A percentile compares a stretch with the other conserved stretches of the same genome.
Conservation (phyloP, 2,329 filamentous ascomycete species). For the Exophiala aquamarina region DNA sequence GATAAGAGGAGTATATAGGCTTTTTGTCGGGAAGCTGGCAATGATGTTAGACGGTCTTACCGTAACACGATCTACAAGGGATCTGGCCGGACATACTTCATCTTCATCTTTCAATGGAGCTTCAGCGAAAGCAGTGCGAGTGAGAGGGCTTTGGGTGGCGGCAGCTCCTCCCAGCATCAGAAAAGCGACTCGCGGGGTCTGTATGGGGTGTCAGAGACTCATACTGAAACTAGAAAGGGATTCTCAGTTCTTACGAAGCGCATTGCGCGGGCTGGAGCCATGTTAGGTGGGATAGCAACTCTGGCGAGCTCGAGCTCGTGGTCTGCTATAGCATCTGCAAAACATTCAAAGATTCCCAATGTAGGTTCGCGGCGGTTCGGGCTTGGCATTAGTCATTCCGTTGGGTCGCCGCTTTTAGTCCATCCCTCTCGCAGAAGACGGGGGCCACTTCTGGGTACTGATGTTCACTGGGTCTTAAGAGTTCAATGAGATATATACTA, state of each 20-base stretch:
- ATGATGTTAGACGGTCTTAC: slow-evolving; percentile 14
- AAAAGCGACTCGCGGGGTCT: slow-evolving; percentile 20
- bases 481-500: too few species aligned
- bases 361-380: slow-evolving; percentile 3
- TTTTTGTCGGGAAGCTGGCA: slow-evolving; percentile 33
- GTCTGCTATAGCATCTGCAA: slow-evolving; percentile 6
- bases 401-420: not conserved
- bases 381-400: slow-evolving; percentile 4
- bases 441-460: too few species aligned
- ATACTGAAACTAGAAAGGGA: not conserved
- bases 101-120: slow-evolving; percentile 35
- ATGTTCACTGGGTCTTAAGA: too few species aligned
- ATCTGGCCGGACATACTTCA: slow-evolving; percentile 34
- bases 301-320: slow-evolving; percentile 3
- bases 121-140: slow-evolving; percentile 44
- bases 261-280: slow-evolving; percentile 21
- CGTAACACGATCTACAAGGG: too few species aligned
- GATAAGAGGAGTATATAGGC: slow-evolving; percentile 41
- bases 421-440: too few species aligned
- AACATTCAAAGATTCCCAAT: slow-evolving; percentile 7
- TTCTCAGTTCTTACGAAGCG: slow-evolving; percentile 21
- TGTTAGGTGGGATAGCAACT: slow-evolving; percentile 6
- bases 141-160: slow-evolving; percentile 30
- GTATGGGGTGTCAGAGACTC: slow-evolving; percentile 7
- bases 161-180: slow-evolving; percentile 23